A percentile compares a stretch with the other conserved stretches of the same genome.
Evolutionary conservation across 257 asterid species (phyloP).

Genomic region (Haberlea rhodopensis): DNA sequence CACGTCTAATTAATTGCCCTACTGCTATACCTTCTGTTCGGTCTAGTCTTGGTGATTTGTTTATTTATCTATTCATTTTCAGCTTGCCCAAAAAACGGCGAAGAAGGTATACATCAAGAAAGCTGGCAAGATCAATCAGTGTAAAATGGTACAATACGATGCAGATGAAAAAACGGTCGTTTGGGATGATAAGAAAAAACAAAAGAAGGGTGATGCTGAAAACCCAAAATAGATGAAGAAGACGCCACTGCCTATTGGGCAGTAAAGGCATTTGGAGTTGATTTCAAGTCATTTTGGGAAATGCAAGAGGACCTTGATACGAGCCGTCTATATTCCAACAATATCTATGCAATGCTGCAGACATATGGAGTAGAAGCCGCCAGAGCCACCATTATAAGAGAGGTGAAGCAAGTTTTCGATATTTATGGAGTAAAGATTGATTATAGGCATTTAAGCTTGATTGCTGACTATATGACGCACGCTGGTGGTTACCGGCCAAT

Average conservation of each 20-base stretch:
- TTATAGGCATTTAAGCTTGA: constrained; percentile 76
- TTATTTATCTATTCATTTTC: constrained; percentile 17
- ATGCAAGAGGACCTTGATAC: constrained; percentile 71
- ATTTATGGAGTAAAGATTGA: constrained; percentile 89
- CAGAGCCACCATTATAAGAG: constrained; percentile 70
- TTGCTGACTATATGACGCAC: constrained; percentile 88
- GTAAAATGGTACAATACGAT: constrained; percentile 75
- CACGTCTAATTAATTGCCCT: neutral
- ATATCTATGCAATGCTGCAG: constrained; percentile 56
- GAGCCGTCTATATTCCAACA: constrained; percentile 69
- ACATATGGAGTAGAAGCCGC: constrained; percentile 96
- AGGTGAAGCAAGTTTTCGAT: constrained; percentile 78
- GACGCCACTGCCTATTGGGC: constrained; percentile 65
- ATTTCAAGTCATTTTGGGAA: constrained; percentile 72
- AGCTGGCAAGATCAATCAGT: constrained; percentile 67
- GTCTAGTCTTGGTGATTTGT: neutral
- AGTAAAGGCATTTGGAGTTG: constrained; percentile 77
- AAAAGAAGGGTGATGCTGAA: constrained; percentile 27
- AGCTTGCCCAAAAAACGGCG: constrained; percentile 84
- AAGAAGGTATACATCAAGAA: constrained; percentile 66
- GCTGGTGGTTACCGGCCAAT: constrained; percentile 77
- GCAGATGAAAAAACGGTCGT: constrained; percentile 75
- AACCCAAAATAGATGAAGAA: constrained; percentile 23
- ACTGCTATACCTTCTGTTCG: neutral
- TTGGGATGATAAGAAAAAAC: constrained; percentile 60